Evolutionary conservation across 495 filamentous ascomycete species (phyloP).

Genomic region (Aspergillus hancockii): DNA sequence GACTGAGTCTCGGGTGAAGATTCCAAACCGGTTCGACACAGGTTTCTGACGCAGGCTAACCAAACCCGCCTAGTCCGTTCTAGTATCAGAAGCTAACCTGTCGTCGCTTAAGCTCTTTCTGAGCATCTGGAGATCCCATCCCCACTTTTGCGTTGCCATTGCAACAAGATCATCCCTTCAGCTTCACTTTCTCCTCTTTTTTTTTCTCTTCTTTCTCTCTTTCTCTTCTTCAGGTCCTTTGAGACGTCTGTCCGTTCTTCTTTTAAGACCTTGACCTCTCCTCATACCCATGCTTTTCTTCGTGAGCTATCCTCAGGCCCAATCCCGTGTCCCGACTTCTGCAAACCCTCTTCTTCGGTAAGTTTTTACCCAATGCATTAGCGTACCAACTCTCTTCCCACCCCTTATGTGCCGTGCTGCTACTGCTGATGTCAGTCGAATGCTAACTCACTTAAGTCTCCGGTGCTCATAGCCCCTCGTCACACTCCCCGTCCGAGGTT

Average conservation of each 20-base stretch:
- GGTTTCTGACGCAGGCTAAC: slow-evolving; percentile 15
- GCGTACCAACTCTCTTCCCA: slow-evolving; percentile 17
- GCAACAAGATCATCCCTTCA: slow-evolving; percentile 55
- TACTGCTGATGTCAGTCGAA: slow-evolving; percentile 11
- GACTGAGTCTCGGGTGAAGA: not conserved
- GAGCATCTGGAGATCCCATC: slow-evolving; percentile 45
- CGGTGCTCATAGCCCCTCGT: slow-evolving; percentile 17
- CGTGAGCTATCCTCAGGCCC: slow-evolving; percentile 17
- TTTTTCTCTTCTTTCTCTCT: slow-evolving; percentile 31
- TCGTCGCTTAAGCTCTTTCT: slow-evolving; percentile 30
- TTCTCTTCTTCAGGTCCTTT: slow-evolving; percentile 25
- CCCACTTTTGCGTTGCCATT: slow-evolving; percentile 53
- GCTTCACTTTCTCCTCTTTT: slow-evolving; percentile 47
- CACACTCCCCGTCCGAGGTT: slow-evolving; percentile 9
- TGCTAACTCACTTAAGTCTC: slow-evolving; percentile 19
- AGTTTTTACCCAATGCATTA: slow-evolving; percentile 26
- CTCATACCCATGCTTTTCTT: slow-evolving; percentile 20
- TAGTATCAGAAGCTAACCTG: slow-evolving; percentile 15
- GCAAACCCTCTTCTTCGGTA: slow-evolving; percentile 20
- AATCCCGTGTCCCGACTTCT: slow-evolving; percentile 13
- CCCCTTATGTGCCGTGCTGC: slow-evolving; percentile 10
- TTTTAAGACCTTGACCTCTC: slow-evolving; percentile 21
- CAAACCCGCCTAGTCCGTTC: slow-evolving; percentile 12
- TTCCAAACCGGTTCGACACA: slow-evolving; percentile 17
- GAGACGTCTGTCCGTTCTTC: slow-evolving; percentile 17